These are phyloP conservation scores for Mortierella polycephala DNA, from an alignment of 371 early-diverging fungal species.

Conservation along the genomic window DNA sequence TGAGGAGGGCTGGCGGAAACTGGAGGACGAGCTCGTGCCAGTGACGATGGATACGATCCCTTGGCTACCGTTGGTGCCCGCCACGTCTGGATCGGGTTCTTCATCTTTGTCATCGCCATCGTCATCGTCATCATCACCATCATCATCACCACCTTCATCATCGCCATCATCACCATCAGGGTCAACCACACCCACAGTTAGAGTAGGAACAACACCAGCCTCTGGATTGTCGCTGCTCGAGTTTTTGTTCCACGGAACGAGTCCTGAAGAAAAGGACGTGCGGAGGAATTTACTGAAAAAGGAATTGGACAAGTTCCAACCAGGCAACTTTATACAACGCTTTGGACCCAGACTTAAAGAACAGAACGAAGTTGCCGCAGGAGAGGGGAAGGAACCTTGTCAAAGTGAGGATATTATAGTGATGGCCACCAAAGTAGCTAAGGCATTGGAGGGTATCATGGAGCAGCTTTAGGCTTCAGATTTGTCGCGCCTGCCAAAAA, in stretches of 20 bases:
- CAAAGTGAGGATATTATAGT: background rate
- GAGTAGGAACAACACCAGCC: background rate
- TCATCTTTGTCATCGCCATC: background rate
- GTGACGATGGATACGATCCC: slow-evolving; percentile 28
- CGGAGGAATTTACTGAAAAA: slow-evolving; percentile 29
- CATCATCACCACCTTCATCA: background rate
- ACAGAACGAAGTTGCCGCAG: background rate
- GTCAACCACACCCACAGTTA: background rate
- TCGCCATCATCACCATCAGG: background rate
- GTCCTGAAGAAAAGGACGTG: slow-evolving; percentile 14
- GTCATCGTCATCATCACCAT: background rate
- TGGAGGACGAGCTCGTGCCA: background rate
- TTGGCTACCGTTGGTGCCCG: slow-evolving; percentile 23
- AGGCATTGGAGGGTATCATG: no score
- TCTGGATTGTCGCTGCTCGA: slow-evolving; percentile 25
- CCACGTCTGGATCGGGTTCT: background rate
- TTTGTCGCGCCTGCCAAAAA: no score
- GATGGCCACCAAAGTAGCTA: background rate
- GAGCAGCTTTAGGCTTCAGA: no score
- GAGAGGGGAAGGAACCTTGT: background rate
- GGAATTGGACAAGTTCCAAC: slow-evolving; percentile 42
- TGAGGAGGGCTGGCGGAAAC: slow-evolving; percentile 19
- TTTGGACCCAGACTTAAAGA: slow-evolving; percentile 29
- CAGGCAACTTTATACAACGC: slow-evolving; percentile 40
- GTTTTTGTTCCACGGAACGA: slow-evolving; percentile 37